Percentiles rank a stretch among this genome's conserved stretches.
Evolutionary conservation across 352 stramenopile species (phyloP).

Genomic region (Hyaloperonospora brassicae): DNA sequence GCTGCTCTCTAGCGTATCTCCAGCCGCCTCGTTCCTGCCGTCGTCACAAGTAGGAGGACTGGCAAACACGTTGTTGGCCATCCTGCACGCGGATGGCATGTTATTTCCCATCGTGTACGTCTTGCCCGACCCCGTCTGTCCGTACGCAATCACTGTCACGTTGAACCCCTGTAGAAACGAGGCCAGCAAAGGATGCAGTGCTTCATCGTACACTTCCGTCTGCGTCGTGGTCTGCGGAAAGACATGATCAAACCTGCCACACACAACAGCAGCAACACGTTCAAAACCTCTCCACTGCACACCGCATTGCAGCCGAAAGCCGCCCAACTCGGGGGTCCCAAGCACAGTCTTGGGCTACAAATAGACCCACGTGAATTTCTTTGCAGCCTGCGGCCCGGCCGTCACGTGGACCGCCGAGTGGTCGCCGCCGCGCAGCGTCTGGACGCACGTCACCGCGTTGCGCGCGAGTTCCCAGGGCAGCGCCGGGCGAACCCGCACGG

Average conservation of each 20-base stretch:
- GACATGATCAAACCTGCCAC: slow-evolving; percentile 69
- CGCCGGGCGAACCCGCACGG: slow-evolving; percentile 68
- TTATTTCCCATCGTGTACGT: slow-evolving; percentile 28
- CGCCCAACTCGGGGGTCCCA: too few species aligned
- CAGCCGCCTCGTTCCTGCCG: slow-evolving; percentile 11
- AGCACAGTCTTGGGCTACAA: neutral
- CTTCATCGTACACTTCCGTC: slow-evolving; percentile 61
- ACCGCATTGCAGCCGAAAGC: neutral
- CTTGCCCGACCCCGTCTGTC: slow-evolving; percentile 66
- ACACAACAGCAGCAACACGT: neutral
- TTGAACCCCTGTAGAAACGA: slow-evolving; percentile 87
- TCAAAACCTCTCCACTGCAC: neutral
- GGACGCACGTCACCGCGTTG: slow-evolving; percentile 39
- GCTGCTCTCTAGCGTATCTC: slow-evolving; percentile 31
- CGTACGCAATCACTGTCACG: slow-evolving; percentile 82
- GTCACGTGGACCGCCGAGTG: slow-evolving; percentile 30
- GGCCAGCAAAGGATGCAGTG: slow-evolving; percentile 66
- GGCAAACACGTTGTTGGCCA: slow-evolving; percentile 33
- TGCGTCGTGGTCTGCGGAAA: slow-evolving; percentile 54
- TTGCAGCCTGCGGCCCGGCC: slow-evolving; percentile 11
- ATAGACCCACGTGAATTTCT: slow-evolving; percentile 55
- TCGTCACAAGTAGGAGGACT: slow-evolving; percentile 12
- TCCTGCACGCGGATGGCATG: slow-evolving; percentile 33
- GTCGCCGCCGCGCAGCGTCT: slow-evolving; percentile 28
- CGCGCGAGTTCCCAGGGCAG: slow-evolving; percentile 65